Evolutionary conservation across 108 stramenopile species (phyloP), one percentile per base, ranked within the genome.

Genomic region (Fragilaria radians): DNA sequence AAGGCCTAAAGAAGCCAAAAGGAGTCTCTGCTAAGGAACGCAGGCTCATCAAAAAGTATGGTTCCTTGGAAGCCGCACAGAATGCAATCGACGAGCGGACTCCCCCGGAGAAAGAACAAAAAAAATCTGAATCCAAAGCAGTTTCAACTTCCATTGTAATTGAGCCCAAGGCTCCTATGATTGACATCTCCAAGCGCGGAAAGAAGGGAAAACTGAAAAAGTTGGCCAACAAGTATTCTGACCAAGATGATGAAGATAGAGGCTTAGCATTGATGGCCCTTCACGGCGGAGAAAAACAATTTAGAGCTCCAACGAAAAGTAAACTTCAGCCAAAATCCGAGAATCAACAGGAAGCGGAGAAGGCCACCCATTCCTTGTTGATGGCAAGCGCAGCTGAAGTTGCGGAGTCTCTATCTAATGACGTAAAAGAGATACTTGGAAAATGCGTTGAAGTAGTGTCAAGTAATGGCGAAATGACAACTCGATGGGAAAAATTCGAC

Each of bases 191-290:
- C 46, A 54, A 72, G 36, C 78, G 93, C 11, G 82, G 89, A 32
- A 80, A 90, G 30, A 69, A 74, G 53, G 53, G 79, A 7, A 93
- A 89, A 56, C 53, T 78, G 57, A 89, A 88, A 69, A 58, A 69
- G 4, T 66, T 67, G 27, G 76, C 78, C 28, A 84, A 76, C 52
- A 96, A 94, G 63, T 98, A 99, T 69, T 78, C 65, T 5, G 97
- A 99, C 34, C 97, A 99, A 83, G 96, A 97, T 62, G 98, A 97
- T 0, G 96, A 96, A 51, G 98, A 99, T 69, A 63, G 84, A 25
- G 83, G 88, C 48, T 74, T 97, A 17, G 96, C 96, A 1, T 76
- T 97, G 77, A 48, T 93, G 57, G 93, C 89, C 23, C 68, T 97
- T 28, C 89, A 94, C 25, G 93, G 84, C 4, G 94, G 95, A 5